Base-by-base conservation (phyloP, 2,329 filamentous ascomycete genomes). In the Arthrobotrys sphaeroides region DNA sequence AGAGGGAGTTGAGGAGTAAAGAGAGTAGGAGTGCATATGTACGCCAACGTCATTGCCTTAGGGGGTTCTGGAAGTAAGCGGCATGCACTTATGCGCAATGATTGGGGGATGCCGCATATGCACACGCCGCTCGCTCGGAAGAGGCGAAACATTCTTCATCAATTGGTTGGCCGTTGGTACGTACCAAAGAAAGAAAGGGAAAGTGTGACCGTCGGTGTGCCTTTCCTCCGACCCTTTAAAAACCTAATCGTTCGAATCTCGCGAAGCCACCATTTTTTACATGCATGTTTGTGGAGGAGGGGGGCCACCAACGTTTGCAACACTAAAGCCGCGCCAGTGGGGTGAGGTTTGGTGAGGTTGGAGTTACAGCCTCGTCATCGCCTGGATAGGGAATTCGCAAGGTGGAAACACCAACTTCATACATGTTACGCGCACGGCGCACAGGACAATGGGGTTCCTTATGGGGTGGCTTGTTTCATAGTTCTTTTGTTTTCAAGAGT, bases 201-300 rank as follows among this genome's bases (percentile, higher is more conserved):
- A 51, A 42, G 36, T 64, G 47, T 38, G 59, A 59, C 59, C 67
- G 59, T 49, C 67, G 67, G 67, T 72, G 47, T 65, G 67, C 67
- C 59, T 72, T 72, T 49, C 16, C 53, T 42, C 66, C 42, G 45
- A 53, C n/a, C 57, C 12, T 5, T 6, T 16, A 12, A 49, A 16
- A 16, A 26, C n/a, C n/a, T 18, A 9, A n/a, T n/a, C n/a, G n/a
- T n/a, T n/a, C n/a, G n/a, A n/a, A n/a, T n/a, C n/a, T n/a, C n/a
- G n/a, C n/a, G 55, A 55, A 53, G 66, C 64, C 64, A 68, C 64
- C 5, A 47, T 22, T 43, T 13, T 24, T 3, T 20, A 12, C 13
- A n/a, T 59, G 31, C 24, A 16, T 18, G 26, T 13, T n/a, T n/a
- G n/a, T n/a, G n/a, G n/a, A n/a, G n/a, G n/a, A n/a, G n/a, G n/a